Percentiles rank a stretch among this genome's conserved stretches.
phyloP scores from a whole-genome alignment of 1,139 yeast genomes.

The Wickerhamomyces sp. region DNA sequence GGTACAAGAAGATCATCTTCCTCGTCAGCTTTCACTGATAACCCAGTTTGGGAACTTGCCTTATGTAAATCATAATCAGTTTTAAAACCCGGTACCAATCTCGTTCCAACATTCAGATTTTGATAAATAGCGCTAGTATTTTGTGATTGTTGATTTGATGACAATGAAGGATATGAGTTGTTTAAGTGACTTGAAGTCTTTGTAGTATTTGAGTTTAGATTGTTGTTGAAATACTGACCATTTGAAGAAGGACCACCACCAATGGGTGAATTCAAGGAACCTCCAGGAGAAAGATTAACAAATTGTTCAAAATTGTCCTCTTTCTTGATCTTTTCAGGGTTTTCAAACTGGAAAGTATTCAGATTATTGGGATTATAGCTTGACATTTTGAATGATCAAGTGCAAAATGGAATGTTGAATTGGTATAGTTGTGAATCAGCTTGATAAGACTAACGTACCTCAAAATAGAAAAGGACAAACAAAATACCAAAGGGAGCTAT shows the following conservation, averaged over 20 bases:
- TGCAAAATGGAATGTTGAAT: background rate
- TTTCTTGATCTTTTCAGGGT: background rate
- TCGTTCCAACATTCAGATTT: background rate
- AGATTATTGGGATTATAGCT: background rate
- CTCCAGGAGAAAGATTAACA: slow-evolving; percentile 6
- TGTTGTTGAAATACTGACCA: background rate
- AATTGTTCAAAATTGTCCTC: slow-evolving; percentile 9
- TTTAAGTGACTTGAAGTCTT: background rate
- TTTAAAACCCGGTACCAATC: slow-evolving; percentile 16
- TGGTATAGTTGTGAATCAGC: too few species aligned
- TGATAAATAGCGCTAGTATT: background rate
- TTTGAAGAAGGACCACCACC: background rate
- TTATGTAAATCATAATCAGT: slow-evolving; percentile 11
- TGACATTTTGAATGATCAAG: background rate
- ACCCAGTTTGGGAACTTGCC: slow-evolving; percentile 12
- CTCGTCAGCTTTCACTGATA: background rate
- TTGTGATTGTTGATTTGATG: background rate
- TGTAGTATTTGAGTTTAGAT: background rate
- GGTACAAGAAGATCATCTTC: too few species aligned
- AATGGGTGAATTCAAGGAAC: slow-evolving; percentile 4
- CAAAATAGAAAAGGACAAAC: too few species aligned
- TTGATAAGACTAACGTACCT: too few species aligned
- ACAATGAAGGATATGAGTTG: background rate
- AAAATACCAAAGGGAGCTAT: too few species aligned
- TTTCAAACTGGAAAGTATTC: background rate